Evolutionary conservation across 495 filamentous ascomycete genomes (phyloP).

Genomic region (Daldinia loculata): DNA sequence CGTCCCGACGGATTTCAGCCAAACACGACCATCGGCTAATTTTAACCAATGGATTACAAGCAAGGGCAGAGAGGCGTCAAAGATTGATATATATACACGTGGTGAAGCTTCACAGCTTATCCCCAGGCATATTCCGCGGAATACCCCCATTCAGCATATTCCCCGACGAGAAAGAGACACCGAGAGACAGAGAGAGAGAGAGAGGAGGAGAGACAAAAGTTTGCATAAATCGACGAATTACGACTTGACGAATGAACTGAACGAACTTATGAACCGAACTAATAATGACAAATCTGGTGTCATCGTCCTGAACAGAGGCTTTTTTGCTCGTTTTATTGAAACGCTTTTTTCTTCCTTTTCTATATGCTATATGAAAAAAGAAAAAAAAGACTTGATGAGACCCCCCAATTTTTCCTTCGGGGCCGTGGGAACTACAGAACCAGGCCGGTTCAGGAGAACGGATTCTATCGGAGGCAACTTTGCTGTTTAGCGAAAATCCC

Average conservation of each 20-base stretch:
- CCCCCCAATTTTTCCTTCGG: conserved; percentile 17
- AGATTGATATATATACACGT: conserved; percentile 56
- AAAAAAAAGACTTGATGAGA: conserved; percentile 35
- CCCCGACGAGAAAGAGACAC: conserved; percentile 37
- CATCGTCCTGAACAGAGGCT: conserved; percentile 15
- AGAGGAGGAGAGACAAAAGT: conserved; percentile 47
- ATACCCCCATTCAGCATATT: conserved; percentile 45
- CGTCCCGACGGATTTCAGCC: conserved; percentile 27
- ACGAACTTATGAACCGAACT: conserved; percentile 42
- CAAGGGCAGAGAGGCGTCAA: conserved; percentile 42
- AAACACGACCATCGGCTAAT: conserved; percentile 37
- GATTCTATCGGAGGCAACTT: conserved; percentile 42
- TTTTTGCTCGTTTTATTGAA: conserved; percentile 9
- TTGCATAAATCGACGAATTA: conserved; percentile 47
- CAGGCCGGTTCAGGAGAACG: conserved; percentile 44
- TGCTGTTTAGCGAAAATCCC: conserved; percentile 34
- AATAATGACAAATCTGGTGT: conserved; percentile 28
- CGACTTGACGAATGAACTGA: conserved; percentile 37
- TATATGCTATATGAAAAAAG: not conserved
- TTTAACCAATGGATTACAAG: conserved; percentile 42
- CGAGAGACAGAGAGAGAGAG: conserved; percentile 29
- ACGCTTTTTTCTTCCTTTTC: conserved; percentile 14
- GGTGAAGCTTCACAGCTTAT: conserved; percentile 61
- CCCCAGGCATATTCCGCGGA: conserved; percentile 47
- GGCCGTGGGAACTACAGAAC: conserved; percentile 38